Percentiles rank a stretch among this genome's conserved stretches.
Evolutionary conservation across 306 rosid genomes (phyloP).

Genomic region (Quercus cerris): DNA sequence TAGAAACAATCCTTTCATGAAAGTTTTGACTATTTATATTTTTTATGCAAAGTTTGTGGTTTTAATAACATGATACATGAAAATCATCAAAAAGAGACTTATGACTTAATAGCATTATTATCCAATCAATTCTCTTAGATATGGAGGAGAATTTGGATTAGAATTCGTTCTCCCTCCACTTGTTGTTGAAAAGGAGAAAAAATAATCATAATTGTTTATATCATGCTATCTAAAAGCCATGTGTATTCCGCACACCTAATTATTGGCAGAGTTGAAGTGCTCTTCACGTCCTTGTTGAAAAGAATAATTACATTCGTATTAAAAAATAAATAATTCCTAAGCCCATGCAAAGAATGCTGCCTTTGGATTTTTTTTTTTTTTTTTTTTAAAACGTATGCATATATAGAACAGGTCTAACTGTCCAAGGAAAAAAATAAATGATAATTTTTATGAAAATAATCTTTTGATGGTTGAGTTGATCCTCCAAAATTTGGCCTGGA

Average conservation of each 20-base stretch:
- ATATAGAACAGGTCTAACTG: not conserved
- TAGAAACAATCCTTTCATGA: too few species aligned
- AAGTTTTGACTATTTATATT: too few species aligned
- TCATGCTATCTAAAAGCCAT: too few species aligned
- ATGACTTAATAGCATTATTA: too few species aligned
- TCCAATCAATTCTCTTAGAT: too few species aligned
- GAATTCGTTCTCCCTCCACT: too few species aligned
- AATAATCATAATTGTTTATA: too few species aligned
- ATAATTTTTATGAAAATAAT: slow-evolving; percentile 9
- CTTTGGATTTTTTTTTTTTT: not conserved
- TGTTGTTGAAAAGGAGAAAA: too few species aligned
- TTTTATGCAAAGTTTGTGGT: too few species aligned
- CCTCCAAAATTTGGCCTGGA: slow-evolving; percentile 23
- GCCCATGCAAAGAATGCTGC: not conserved
- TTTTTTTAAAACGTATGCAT: not conserved
- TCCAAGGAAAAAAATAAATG: not conserved
- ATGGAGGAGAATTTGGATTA: too few species aligned
- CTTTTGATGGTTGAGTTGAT: slow-evolving; percentile 39
- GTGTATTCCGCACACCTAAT: not conserved
- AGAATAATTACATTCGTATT: not conserved
- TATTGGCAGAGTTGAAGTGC: slow-evolving; percentile 18
- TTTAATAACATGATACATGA: too few species aligned
- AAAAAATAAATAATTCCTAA: not conserved
- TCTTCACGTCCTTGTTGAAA: slow-evolving; percentile 33
- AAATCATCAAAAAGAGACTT: too few species aligned